Evolutionary conservation across 805 yeast species (phyloP).

Genomic region (Metschnikowia orientalis): DNA sequence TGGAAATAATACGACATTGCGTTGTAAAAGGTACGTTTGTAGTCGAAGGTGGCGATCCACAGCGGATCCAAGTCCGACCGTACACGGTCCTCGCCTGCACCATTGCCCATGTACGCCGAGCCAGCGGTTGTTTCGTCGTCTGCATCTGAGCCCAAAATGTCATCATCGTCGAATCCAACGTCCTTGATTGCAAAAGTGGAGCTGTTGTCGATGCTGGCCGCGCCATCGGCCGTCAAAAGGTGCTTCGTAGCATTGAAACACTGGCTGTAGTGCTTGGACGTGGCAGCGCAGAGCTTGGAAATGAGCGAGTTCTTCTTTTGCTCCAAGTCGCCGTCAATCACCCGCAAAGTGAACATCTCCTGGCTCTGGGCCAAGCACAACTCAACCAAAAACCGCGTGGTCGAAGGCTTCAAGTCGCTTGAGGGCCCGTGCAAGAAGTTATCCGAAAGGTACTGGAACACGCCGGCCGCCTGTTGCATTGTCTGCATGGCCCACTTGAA

Average conservation of each 20-base stretch:
- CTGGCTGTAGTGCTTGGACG: slow-evolving; percentile 51
- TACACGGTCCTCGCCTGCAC: slow-evolving; percentile 16
- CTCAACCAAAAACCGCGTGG: slow-evolving; percentile 57
- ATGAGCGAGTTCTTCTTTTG: slow-evolving; percentile 61
- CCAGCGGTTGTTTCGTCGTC: slow-evolving; percentile 12
- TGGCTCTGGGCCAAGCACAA: slow-evolving; percentile 85
- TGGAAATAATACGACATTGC: slow-evolving; percentile 60
- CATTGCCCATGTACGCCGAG: slow-evolving; percentile 7
- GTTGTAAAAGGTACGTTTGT: slow-evolving; percentile 52
- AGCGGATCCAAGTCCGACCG: slow-evolving; percentile 30
- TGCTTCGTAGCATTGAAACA: slow-evolving; percentile 43
- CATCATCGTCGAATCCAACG: slow-evolving; percentile 26
- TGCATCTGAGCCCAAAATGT: slow-evolving; percentile 9
- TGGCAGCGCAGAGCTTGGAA: slow-evolving; percentile 68
- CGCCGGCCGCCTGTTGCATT: slow-evolving; percentile 76
- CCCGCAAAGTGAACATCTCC: slow-evolving; percentile 69
- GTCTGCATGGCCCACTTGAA: slow-evolving; percentile 56
- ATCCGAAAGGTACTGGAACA: slow-evolving; percentile 65
- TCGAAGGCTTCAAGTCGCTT: slow-evolving; percentile 64
- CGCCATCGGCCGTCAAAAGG: slow-evolving; percentile 13
- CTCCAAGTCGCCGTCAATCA: slow-evolving; percentile 47
- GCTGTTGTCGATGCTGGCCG: slow-evolving; percentile 9
- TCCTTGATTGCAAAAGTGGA: slow-evolving; percentile 21
- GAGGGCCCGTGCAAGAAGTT: slow-evolving; percentile 89
- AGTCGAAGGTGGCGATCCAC: slow-evolving; percentile 51